Evolutionary conservation across 495 filamentous ascomycete genomes (phyloP), one percentile per base, ranked within the genome.

Genomic region (Penicillium lividum): DNA sequence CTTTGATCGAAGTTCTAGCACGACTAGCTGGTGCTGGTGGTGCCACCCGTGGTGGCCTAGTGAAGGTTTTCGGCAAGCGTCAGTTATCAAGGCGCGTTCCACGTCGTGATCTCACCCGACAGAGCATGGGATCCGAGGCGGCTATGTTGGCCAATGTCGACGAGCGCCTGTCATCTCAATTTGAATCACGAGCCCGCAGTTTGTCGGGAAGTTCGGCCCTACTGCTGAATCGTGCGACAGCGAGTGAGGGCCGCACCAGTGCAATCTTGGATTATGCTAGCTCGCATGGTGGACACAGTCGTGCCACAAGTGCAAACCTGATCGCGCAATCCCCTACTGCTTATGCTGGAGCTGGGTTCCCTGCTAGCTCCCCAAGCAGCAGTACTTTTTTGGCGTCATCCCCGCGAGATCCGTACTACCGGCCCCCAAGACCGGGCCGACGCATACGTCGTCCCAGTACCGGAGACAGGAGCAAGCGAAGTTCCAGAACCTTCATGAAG

Each of bases 11-110:
- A 69, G 88, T 98, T 11, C 76, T 84, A 42, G 92, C 93, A 22
- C 82, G 93, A 49, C 77, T 91, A 51, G 83, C 86, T 38, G 91
- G 93, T 56, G 91, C 89, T 58, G 93, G 92, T 48, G 89, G 88
- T 42, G 86, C 88, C 53, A 86, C 90, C 27, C 83, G 93, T 67
- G 93, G 93, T 68, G 93, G 91, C n/a, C 79, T 98, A 52, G 86
- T 84, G 58, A 95, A 93, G 74, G 91, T 93, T 25, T 92, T 97
- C 67, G 93, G 93, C 27, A 91, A 92, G 84, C 90, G 93, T 18
- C 93, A 98, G 71, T 80, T 98, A 9, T 93, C 91, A 11, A 86
- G 87, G 55, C 88, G 93, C 56, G 77, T 83, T 53, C 81, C 87
- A 48, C 78, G 87, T 38, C 82, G 80, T 49, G 83, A 77, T 61